Evolutionary conservation across 2,329 filamentous ascomycete species (phyloP).

Genomic region (Fusarium illudens): DNA sequence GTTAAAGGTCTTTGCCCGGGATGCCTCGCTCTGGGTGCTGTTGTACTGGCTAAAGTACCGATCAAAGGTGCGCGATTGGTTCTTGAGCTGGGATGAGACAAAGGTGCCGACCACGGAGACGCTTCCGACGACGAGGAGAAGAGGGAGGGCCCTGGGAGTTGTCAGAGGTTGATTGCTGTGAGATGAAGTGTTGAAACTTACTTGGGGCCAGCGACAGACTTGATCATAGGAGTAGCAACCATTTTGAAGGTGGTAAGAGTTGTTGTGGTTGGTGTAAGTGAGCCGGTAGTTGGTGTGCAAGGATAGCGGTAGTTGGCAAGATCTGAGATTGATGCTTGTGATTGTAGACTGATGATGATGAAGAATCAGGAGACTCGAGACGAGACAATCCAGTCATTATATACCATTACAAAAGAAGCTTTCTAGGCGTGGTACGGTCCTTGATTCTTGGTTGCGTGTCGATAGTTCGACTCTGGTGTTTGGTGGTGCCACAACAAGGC

Average conservation of each 20-base stretch:
- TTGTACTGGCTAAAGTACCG: constrained; percentile 40
- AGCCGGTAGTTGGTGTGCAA: constrained; percentile 6
- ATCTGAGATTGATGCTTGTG: constrained; percentile 18
- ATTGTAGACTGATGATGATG: constrained; percentile 25
- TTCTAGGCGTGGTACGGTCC: constrained; percentile 14
- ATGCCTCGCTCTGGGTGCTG: constrained; percentile 33
- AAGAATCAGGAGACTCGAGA: neutral
- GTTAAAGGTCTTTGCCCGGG: constrained; percentile 31
- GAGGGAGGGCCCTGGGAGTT: constrained; percentile 28
- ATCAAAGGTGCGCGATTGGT: constrained; percentile 35
- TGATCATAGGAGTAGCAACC: constrained; percentile 35
- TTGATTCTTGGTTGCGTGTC: constrained; percentile 25
- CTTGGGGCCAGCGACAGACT: constrained; percentile 28
- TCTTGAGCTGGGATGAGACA: constrained; percentile 30
- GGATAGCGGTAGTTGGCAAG: constrained; percentile 14
- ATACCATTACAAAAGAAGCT: constrained; percentile 6
- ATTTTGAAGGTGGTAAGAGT: constrained; percentile 23
- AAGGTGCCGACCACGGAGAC: constrained; percentile 29
- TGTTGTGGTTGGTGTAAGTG: constrained; percentile 17
- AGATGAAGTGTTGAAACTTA: neutral
- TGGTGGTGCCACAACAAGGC: constrained; percentile 34
- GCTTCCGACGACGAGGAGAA: constrained; percentile 37
- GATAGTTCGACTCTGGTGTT: constrained; percentile 34
- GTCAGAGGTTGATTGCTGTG: constrained; percentile 2
- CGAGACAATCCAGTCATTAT: constrained; percentile 17